These are phyloP conservation scores for Arthrobotrys musiformis DNA, from an alignment of 2,329 filamentous ascomycete species.

Conservation along the genomic window DNA sequence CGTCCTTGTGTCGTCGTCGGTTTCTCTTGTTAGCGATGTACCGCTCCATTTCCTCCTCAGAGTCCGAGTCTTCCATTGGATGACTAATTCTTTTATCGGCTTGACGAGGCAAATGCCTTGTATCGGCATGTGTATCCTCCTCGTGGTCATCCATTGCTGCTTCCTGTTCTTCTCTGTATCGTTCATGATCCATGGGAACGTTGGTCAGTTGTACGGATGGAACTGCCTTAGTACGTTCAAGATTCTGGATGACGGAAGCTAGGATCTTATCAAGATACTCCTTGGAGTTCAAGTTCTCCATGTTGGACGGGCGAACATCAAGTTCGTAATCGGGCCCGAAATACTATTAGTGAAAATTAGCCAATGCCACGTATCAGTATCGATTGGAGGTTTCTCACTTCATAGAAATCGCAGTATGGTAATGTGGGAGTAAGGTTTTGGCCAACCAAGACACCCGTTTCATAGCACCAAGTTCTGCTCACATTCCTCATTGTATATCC, in stretches of 20 bases:
- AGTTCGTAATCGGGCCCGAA: slow-evolving; percentile 77
- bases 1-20: slow-evolving; percentile 54
- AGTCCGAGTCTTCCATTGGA: slow-evolving; percentile 71
- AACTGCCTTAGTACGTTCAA: slow-evolving; percentile 71
- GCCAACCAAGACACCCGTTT: slow-evolving; percentile 77
- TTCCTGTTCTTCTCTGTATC: slow-evolving; percentile 69
- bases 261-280: slow-evolving; percentile 77
- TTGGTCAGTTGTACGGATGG: slow-evolving; percentile 74
- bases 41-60: slow-evolving; percentile 66
- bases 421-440: slow-evolving; percentile 71
- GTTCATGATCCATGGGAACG: slow-evolving; percentile 70
- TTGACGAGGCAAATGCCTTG: slow-evolving; percentile 70
- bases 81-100: slow-evolving; percentile 72
- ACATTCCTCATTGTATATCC: slow-evolving; percentile 98
- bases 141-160: slow-evolving; percentile 74
- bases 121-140: slow-evolving; percentile 71
- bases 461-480: slow-evolving; percentile 94
- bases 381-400: slow-evolving; percentile 65
- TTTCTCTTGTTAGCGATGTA: slow-evolving; percentile 55
- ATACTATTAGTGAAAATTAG: slow-evolving; percentile 66
- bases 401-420: slow-evolving; percentile 78
- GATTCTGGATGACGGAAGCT: slow-evolving; percentile 73
- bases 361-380: slow-evolving; percentile 20
- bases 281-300: slow-evolving; percentile 76
- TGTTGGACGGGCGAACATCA: slow-evolving; percentile 75